Percentiles rank a stretch among this genome's conserved stretches.
Evolutionary conservation across 306 rosid genomes (phyloP).

Genomic region (Cucurbita maxima): DNA sequence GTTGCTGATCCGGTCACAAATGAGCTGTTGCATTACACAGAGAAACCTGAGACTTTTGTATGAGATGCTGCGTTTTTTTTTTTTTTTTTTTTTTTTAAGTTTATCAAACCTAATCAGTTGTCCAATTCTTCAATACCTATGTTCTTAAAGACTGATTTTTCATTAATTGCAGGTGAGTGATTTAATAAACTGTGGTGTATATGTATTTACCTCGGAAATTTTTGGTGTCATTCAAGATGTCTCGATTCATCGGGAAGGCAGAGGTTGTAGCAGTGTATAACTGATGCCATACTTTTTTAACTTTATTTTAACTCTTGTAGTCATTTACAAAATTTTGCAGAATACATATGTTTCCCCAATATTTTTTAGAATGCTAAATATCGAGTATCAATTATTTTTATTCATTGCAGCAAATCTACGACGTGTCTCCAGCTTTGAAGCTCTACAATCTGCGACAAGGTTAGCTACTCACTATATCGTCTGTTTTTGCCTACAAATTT

Average conservation of each 20-base stretch:
- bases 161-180: conserved; percentile 52
- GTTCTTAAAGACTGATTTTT: conserved; percentile 8
- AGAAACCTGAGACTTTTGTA: conserved; percentile 79
- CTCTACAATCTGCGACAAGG: conserved; percentile 77
- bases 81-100: background rate
- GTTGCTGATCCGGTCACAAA: conserved; percentile 86
- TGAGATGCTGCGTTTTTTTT: background rate
- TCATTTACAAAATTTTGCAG: background rate
- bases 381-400: background rate
- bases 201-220: conserved; percentile 59
- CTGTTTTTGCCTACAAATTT: background rate
- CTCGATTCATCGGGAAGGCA: conserved; percentile 51
- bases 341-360: background rate
- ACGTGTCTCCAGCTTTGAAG: conserved; percentile 72
- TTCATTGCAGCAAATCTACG: conserved; percentile 59
- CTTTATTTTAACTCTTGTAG: background rate
- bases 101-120: background rate
- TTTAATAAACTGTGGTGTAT: conserved; percentile 81
- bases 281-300: background rate
- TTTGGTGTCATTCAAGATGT: conserved; percentile 53
- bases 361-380: background rate
- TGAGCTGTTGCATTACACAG: conserved; percentile 88
- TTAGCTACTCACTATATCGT: conserved; percentile 4
- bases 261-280: conserved; percentile 29
- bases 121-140: background rate